Evolutionary conservation across 768 basidiomycete genomes (phyloP).

Genomic region (Boletus eberwhitei): DNA sequence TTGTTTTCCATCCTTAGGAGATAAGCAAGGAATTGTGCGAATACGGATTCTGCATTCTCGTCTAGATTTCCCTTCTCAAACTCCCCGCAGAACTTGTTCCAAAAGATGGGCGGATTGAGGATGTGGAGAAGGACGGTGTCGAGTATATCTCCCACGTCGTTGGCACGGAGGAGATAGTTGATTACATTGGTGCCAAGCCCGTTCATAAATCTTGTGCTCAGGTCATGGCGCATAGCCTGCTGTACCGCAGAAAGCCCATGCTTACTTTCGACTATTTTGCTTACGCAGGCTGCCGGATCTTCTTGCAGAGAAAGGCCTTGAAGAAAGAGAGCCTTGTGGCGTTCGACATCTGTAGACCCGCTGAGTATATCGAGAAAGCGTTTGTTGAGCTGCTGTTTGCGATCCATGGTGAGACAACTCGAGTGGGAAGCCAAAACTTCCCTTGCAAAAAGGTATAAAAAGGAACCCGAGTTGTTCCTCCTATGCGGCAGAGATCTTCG

Average conservation of each 20-base stretch:
- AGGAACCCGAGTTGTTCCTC: no score
- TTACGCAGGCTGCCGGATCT: conserved; percentile 37
- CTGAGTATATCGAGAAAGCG: conserved; percentile 33
- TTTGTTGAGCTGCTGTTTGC: conserved; percentile 31
- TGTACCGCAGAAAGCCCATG: conserved; percentile 40
- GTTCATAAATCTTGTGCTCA: conserved; percentile 41
- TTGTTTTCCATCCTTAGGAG: conserved; percentile 41
- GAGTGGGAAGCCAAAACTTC: not conserved
- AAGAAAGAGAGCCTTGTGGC: conserved; percentile 37
- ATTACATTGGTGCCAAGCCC: conserved; percentile 14
- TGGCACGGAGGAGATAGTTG: no score
- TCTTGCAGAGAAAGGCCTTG: conserved; percentile 43
- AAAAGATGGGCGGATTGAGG: no score
- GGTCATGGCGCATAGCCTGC: conserved; percentile 35
- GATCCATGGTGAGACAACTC: conserved; percentile 14
- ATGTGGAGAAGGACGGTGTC: no score
- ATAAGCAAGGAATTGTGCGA: conserved; percentile 43
- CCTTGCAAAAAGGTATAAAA: not conserved
- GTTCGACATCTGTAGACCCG: conserved; percentile 28
- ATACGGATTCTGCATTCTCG: no score
- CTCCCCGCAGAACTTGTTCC: no score
- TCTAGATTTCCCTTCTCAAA: conserved; percentile 21
- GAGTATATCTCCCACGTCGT: no score
- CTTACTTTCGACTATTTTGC: conserved; percentile 35
- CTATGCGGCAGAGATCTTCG: not conserved